Evolutionary conservation across 768 basidiomycete species (phyloP).

Genomic region (Pisolithus albus): DNA sequence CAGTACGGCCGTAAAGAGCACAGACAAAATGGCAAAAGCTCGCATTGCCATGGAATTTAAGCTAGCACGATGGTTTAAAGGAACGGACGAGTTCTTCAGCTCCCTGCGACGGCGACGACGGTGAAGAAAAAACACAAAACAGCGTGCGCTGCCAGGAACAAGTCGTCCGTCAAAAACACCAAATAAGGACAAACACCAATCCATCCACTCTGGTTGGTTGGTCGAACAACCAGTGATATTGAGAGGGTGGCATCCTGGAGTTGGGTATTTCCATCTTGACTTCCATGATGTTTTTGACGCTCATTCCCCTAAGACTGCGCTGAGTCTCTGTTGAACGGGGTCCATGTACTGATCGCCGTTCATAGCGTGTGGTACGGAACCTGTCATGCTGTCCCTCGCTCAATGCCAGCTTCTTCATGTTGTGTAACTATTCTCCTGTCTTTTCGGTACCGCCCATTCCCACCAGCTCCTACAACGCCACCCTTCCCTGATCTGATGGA

Average conservation of each 20-base stretch:
- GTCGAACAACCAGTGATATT: too few species aligned
- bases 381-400: neutral
- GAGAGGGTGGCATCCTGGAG: too few species aligned
- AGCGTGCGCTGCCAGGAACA: neutral
- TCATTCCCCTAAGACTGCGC: too few species aligned
- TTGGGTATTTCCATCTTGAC: too few species aligned
- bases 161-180: too few species aligned
- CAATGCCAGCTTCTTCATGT: neutral
- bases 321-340: neutral
- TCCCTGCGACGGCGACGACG: slow-evolving; percentile 25
- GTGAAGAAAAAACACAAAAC: neutral
- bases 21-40: slow-evolving; percentile 45
- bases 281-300: slow-evolving; percentile 5
- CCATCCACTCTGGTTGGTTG: too few species aligned
- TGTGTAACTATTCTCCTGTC: neutral
- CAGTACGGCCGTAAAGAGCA: slow-evolving; percentile 43
- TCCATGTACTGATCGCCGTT: neutral
- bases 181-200: too few species aligned
- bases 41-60: slow-evolving; percentile 34
- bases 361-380: neutral
- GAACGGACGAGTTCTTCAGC: slow-evolving; percentile 31
- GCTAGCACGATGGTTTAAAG: slow-evolving; percentile 9
- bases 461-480: neutral
- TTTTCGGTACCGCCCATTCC: too few species aligned
- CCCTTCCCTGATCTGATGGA: neutral